Base-by-base conservation (phyloP, 345 rosid species). In the Lepidium sativum region DNA sequence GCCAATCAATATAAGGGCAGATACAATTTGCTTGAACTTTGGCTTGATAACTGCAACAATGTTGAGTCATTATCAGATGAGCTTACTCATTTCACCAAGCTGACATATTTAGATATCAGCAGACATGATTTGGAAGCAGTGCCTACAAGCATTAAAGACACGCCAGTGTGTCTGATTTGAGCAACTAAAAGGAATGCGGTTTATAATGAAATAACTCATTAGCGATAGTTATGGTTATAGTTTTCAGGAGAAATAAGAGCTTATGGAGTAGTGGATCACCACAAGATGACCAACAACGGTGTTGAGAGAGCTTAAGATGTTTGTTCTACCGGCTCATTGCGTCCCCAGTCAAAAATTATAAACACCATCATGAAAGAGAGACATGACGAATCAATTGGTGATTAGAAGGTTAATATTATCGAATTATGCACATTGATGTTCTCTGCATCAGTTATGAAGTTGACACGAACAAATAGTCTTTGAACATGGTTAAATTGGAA, bases 11-110 rank as follows among this genome's bases (percentile, higher is more conserved):
- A 58, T 40, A 13, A n/a, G 20, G 12, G n/a, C 0, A 48, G 6
- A 4, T 62, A 47, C 47, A 18, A n/a, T 20, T 23, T 62, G 56
- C 23, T 48, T 8, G 67, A 62, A 56, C 67, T 63, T 50, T 27
- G 20, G 2, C 63, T 57, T 23, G 63, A 57, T 8, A 25, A 39
- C 63, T 57, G 63, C 63, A 39, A 38, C 21, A 57, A 20, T 20
- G 20, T 57, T n/a, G 21, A 27, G 14, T 9, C 63, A 3, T 35
- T 54, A 25, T 35, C 60, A 8, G 21, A 21, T 25, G 20, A 40
- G 13, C 37, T 57, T 25, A 57, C 35, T 27, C 21, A 8, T 14
- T 57, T 57, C 17, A 25, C 18, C 10, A 57, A 13, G 2, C 6
- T 57, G 9, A 57, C 20, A n/a, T 15, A 40, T 13, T 4, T 57